Evolutionary conservation across 805 yeast genomes (phyloP).

Genomic region (Kluyveromyces siamensis): DNA sequence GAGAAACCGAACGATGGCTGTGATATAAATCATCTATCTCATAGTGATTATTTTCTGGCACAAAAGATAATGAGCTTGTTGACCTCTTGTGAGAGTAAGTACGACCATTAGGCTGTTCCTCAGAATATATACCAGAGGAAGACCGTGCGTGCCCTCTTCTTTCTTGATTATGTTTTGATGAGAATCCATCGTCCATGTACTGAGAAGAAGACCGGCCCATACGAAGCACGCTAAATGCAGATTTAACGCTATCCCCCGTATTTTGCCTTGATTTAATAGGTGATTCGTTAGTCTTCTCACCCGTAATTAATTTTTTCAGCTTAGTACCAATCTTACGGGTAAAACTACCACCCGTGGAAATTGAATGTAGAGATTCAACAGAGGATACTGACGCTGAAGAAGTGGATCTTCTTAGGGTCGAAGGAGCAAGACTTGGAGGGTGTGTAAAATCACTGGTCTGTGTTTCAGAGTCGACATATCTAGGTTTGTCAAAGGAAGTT

Average conservation of each 20-base stretch:
- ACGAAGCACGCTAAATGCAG: constrained; percentile 13
- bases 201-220: constrained; percentile 9
- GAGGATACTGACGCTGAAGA: constrained; percentile 3
- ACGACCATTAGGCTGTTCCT: neutral
- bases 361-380: constrained; percentile 5
- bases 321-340: constrained; percentile 11
- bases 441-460: constrained; percentile 3
- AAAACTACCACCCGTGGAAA: constrained; percentile 15
- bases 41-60: constrained; percentile 7
- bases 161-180: neutral
- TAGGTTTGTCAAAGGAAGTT: constrained; percentile 2
- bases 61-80: constrained; percentile 3
- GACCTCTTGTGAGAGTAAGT: neutral
- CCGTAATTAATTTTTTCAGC: constrained; percentile 14
- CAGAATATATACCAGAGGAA: neutral
- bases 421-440: neutral
- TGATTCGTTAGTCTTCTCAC: constrained; percentile 12
- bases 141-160: neutral
- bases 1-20: constrained; percentile 7
- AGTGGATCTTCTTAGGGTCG: neutral
- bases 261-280: constrained; percentile 19
- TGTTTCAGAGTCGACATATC: constrained; percentile 6
- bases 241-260: constrained; percentile 19
- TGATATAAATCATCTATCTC: constrained; percentile 5
- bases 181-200: constrained; percentile 5